phyloP scores from a whole-genome alignment of 2,329 filamentous ascomycete species.

The Chrysosporium queenslandicum region DNA sequence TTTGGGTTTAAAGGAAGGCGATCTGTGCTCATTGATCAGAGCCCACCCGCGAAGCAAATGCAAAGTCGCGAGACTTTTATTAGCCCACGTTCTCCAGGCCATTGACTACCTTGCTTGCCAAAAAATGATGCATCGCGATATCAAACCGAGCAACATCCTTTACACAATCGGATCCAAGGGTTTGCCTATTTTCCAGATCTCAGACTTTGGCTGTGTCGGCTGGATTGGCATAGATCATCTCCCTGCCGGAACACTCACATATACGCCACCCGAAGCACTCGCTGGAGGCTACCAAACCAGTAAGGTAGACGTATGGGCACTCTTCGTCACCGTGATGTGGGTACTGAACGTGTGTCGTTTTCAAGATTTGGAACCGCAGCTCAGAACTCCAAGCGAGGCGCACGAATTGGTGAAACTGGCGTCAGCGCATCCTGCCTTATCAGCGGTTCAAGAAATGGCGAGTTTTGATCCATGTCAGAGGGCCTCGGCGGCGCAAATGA shows the following conservation, averaged over 20 bases:
- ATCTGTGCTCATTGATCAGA: not conserved
- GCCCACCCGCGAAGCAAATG: not conserved
- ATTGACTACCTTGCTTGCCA: conserved; percentile 19
- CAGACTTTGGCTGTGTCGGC: conserved; percentile 21
- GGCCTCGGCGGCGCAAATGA: conserved; percentile 24
- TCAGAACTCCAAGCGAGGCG: not conserved
- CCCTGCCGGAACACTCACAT: conserved; percentile 13
- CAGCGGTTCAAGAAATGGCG: conserved; percentile 17
- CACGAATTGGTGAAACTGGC: not conserved
- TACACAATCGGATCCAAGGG: conserved; percentile 14
- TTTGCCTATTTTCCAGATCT: conserved; percentile 17
- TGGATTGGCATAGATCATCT: conserved; percentile 10
- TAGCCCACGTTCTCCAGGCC: conserved; percentile 19
- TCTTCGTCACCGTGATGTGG: conserved; percentile 16
- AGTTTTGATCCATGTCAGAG: conserved; percentile 16
- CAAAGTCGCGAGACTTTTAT: not conserved
- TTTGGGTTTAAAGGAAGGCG: conserved; percentile 13
- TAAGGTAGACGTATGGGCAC: conserved; percentile 21
- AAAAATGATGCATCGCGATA: conserved; percentile 19
- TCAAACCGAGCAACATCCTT: conserved; percentile 23
- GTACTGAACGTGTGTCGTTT: conserved; percentile 1
- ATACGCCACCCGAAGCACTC: conserved; percentile 19
- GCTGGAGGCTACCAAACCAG: conserved; percentile 13
- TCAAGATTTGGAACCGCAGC: not conserved
- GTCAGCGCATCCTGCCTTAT: not conserved